Percentiles rank a stretch among this genome's conserved stretches.
phyloP scores from a whole-genome alignment of 352 stramenopile species.

The Globisporangium mamillatum region DNA sequence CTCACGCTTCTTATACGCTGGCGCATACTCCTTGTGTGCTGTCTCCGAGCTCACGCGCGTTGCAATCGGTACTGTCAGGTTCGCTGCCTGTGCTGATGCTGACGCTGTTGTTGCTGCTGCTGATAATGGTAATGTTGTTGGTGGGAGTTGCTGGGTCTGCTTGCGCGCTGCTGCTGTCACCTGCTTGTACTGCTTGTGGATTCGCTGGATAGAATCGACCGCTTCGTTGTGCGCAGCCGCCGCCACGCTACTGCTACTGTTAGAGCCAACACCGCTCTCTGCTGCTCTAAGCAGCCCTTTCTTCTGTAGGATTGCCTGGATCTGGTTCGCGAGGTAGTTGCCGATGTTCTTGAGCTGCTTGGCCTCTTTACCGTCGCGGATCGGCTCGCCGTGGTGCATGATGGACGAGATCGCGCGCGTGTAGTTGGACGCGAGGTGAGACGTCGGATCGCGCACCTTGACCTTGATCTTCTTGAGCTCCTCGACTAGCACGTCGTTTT shows the following conservation, averaged over 20 bases:
- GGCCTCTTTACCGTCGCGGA: constrained; percentile 53
- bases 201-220: not conserved
- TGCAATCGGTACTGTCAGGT: not conserved
- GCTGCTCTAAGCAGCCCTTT: constrained; percentile 12
- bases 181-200: constrained; percentile 2
- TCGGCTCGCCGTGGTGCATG: constrained; percentile 38
- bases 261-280: not conserved
- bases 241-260: not conserved
- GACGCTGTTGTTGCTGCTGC: not conserved
- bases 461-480: constrained; percentile 58
- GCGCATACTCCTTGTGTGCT: constrained; percentile 37
- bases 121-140: not conserved
- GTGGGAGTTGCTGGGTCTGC: not conserved
- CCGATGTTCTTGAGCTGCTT: constrained; percentile 71
- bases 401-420: constrained; percentile 65
- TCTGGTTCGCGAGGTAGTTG: constrained; percentile 87
- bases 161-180: not conserved
- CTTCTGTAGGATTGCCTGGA: constrained; percentile 71
- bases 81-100: not conserved
- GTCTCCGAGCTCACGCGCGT: constrained; percentile 5
- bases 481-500: constrained; percentile 70
- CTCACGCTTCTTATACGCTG: constrained; percentile 62
- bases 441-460: constrained; percentile 53
- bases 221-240: too few relatives aligned
- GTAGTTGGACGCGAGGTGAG: constrained; percentile 66